Evolutionary conservation across 2,329 filamentous ascomycete genomes (phyloP), one percentile per base, ranked within the genome.

Genomic region (Aspergillus fumigatus): DNA sequence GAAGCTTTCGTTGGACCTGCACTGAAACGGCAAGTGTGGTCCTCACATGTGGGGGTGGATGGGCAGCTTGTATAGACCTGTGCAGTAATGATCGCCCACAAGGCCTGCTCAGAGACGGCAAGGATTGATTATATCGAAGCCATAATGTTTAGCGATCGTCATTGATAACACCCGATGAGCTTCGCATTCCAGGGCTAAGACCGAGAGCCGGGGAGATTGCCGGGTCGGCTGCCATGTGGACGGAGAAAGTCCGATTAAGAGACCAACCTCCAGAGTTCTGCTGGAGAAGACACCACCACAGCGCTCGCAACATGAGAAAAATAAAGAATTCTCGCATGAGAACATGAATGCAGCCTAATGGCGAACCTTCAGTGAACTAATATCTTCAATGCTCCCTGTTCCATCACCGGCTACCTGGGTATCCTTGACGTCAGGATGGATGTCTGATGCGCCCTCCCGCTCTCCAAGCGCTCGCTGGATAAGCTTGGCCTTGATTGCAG

Each of bases 401-500:
- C 69, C 72, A 64, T 75, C 74, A 9, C 70, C 72, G 1, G 65
- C 59, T 43, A 55, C 56, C 54, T 65, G 61, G 53, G 62, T 52
- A 35, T 72, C 63, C 59, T 70, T 73, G 29, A 66, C 64, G 53
- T 66, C 65, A 23, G 63, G 61, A 52, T 66, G 62, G 55, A 66
- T 63, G 53, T 67, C 62, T 10, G 63, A 54, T 6, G 58, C 54
- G 38, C 72, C 71, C 51, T 74, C 70, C 25, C 71, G 63, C 63
- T 82, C 81, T 7, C 82, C 82, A 26, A 83, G 67, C 9, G 90
- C 85, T 58, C 87, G 87, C 72, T 94, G 88, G 48, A 97, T 86
- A 49, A 99, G 83, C 74, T 93, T 96, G 1, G 84, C 84, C 71
- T 96, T 97, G 3, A 88, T 88, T 64, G 86, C 84, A 3, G 92